Evolutionary conservation across 176 grass and related monocot genomes (phyloP).

Genomic region (Puya raimondii): DNA sequence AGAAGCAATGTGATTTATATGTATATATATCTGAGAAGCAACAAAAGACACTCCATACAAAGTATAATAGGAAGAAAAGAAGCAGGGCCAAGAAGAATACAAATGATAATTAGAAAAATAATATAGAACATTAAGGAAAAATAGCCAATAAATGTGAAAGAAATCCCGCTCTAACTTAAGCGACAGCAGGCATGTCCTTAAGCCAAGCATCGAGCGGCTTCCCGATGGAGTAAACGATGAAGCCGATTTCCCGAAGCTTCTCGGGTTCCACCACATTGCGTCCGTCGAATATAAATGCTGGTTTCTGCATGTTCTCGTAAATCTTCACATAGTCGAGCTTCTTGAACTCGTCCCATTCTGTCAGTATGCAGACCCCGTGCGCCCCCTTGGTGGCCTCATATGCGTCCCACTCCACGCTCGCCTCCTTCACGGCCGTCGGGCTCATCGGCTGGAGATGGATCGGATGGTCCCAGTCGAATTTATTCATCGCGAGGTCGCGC

Average conservation of each 20-base stretch:
- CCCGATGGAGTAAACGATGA: background rate
- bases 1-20: background rate
- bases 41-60: background rate
- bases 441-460: constrained; percentile 1
- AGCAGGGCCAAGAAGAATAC: background rate
- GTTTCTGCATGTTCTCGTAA: background rate
- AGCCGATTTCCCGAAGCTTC: background rate
- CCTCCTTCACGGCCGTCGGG: background rate
- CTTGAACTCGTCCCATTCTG: background rate
- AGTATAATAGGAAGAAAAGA: background rate
- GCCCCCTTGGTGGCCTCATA: background rate
- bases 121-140: background rate
- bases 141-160: background rate
- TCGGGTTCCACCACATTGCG: background rate
- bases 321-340: background rate
- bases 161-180: background rate
- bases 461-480: background rate
- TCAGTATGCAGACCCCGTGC: background rate
- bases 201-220: background rate
- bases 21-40: background rate
- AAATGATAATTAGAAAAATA: background rate
- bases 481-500: background rate
- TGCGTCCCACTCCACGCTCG: background rate
- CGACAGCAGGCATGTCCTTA: constrained; percentile 1
- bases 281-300: background rate